Percentiles rank a stretch among this genome's conserved stretches.
Conservation (phyloP, 1,284 basidiomycete species). For the Cutaneotrichosporon sp. region DNA sequence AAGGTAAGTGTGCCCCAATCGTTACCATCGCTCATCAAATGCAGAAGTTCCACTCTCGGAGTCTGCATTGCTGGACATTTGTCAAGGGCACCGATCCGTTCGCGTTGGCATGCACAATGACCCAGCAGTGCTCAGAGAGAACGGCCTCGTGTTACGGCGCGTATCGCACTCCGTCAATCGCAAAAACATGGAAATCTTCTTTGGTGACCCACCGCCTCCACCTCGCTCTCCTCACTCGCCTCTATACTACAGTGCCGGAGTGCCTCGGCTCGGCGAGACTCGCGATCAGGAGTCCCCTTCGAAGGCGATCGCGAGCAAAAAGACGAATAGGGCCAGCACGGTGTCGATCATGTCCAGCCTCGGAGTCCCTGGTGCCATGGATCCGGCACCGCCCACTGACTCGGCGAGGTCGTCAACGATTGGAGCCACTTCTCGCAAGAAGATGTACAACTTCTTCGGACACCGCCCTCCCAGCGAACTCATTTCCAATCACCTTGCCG, state of each 20-base stretch:
- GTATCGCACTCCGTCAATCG: conserved; percentile 55
- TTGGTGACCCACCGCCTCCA: conserved; percentile 59
- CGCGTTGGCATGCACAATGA: conserved; percentile 12
- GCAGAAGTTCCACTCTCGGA: conserved; percentile 74
- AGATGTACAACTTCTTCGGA: conserved; percentile 93
- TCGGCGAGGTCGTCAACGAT: conserved; percentile 47
- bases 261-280: conserved; percentile 34
- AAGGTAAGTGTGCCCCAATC: conserved; percentile 55
- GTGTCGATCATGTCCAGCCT: conserved; percentile 91
- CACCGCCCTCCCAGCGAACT: conserved; percentile 96
- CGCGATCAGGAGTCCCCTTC: conserved; percentile 4
- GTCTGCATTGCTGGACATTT: conserved; percentile 77
- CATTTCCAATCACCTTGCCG: conserved; percentile 91
- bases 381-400: conserved; percentile 55
- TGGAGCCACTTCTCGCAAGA: conserved; percentile 46
- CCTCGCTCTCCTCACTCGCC: conserved; percentile 56
- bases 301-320: conserved; percentile 53
- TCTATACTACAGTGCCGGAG: conserved; percentile 39
- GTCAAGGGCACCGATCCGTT: conserved; percentile 74
- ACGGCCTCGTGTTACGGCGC: conserved; percentile 71
- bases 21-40: neutral
- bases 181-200: conserved; percentile 59
- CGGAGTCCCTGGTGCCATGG: conserved; percentile 72
- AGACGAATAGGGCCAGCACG: conserved; percentile 86
- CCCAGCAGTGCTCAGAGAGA: conserved; percentile 59